phyloP scores from a whole-genome alignment of 2,329 filamentous ascomycete species.

The Graphilbum fragrans region DNA sequence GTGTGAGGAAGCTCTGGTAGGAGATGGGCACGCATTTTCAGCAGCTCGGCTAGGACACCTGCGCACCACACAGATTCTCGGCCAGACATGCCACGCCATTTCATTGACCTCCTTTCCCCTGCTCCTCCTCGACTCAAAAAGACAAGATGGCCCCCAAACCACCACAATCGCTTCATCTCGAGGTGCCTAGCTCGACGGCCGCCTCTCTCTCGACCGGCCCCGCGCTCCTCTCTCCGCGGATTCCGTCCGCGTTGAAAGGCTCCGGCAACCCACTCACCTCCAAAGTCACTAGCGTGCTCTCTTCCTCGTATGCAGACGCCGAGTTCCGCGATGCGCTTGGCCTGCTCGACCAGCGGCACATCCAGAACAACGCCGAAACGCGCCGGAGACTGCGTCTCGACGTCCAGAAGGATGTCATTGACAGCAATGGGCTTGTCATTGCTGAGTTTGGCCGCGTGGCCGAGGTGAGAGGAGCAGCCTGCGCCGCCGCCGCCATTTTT shows the following conservation, averaged over 20 bases:
- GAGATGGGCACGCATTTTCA: too few species aligned
- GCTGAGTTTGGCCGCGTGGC: constrained; percentile 81
- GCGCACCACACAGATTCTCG: too few species aligned
- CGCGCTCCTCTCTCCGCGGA: constrained; percentile 19
- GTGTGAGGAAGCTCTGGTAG: too few species aligned
- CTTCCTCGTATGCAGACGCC: constrained; percentile 81
- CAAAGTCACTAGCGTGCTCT: constrained; percentile 75
- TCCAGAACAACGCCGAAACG: constrained; percentile 65
- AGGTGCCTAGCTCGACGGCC: too few species aligned
- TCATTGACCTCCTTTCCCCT: too few species aligned
- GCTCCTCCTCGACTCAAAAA: too few species aligned
- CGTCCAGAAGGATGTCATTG: constrained; percentile 83
- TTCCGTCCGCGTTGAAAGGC: constrained; percentile 20
- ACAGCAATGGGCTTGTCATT: constrained; percentile 83
- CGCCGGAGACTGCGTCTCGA: constrained; percentile 70
- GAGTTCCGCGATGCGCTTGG: constrained; percentile 79
- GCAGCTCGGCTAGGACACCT: too few species aligned
- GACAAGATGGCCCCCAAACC: background rate
- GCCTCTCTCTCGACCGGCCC: background rate
- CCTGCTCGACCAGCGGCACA: constrained; percentile 59
- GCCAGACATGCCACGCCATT: background rate
- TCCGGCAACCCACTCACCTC: constrained; percentile 63
- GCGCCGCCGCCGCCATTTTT: background rate
- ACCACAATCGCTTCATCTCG: background rate
- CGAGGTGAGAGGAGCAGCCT: constrained; percentile 44